Conservation (phyloP, 495 filamentous ascomycete genomes). For the Hyaloscypha bicolor region DNA sequence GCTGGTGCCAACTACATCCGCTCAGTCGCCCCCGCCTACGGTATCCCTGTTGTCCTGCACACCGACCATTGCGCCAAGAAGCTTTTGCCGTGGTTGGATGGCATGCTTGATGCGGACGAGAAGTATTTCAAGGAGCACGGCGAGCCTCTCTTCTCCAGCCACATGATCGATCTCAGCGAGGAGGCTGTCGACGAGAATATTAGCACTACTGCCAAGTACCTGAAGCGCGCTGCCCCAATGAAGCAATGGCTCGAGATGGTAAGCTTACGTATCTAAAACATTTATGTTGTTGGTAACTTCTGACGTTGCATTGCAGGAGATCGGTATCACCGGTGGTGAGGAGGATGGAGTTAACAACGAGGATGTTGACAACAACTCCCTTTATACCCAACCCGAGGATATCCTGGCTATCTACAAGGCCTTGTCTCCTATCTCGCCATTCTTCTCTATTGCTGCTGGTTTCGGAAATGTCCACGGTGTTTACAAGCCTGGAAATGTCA, state of each 20-base stretch:
- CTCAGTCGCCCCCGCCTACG: slow-evolving; percentile 82
- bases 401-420: slow-evolving; percentile 87
- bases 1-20: slow-evolving; percentile 95
- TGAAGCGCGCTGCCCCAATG: slow-evolving; percentile 89
- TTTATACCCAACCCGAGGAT: slow-evolving; percentile 98
- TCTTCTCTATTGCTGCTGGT: slow-evolving; percentile 97
- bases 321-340: slow-evolving; percentile 93
- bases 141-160: slow-evolving; percentile 89
- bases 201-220: slow-evolving; percentile 82
- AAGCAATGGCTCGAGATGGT: slow-evolving; percentile 99
- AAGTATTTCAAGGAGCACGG: slow-evolving; percentile 87
- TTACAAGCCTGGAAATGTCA: slow-evolving; percentile 98
- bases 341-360: slow-evolving; percentile 93
- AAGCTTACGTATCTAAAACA: slow-evolving; percentile 29
- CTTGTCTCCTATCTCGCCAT: slow-evolving; percentile 78
- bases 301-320: slow-evolving; percentile 55
- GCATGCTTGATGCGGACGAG: slow-evolving; percentile 93
- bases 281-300: not conserved
- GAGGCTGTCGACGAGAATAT: slow-evolving; percentile 91
- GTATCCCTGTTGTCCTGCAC: slow-evolving; percentile 88
- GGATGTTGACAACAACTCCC: slow-evolving; percentile 88
- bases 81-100: slow-evolving; percentile 93
- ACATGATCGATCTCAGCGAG: slow-evolving; percentile 98
- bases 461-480: slow-evolving; percentile 99
- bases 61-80: slow-evolving; percentile 95